Base-by-base conservation (phyloP, 2,329 filamentous ascomycete species). In the Pseudocercospora crystallina region DNA sequence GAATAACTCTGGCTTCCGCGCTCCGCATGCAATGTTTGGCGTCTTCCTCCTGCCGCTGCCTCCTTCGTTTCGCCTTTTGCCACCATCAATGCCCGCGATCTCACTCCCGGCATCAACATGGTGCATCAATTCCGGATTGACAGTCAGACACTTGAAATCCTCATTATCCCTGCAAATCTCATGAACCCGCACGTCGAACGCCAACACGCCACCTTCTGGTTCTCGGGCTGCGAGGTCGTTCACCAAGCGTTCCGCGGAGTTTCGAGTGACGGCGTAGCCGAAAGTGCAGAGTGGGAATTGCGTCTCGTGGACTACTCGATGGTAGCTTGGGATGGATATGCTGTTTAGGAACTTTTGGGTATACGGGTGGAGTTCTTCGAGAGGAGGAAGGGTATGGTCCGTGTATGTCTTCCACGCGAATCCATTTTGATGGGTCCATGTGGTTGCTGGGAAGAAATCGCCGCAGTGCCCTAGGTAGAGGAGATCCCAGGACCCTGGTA, bases 281-380 rank as follows among this genome's bases (percentile, higher is more conserved):
- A 75, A 75, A 1, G 73, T 74, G 58, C 73, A 75, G 20, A 75
- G 69, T 0, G 73, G 73, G 35, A 70, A 72, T 26, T 69, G 67
- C 40, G 69, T 71, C 17, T 69, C 67, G 57, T 75, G 72, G 36
- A 75, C 59, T 2, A 71, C 54, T 14, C 73, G 69, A 2, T 63
- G 64, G 14, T 71, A 61, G 11, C 67, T 62, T 5, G 69, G 68
- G 14, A 75, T 53, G 29, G 65, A 57, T 29, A 75, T 57, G 4
- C 59, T 59, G 11, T 60, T 51, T 53, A 75, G 70, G 39, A 75
- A 60, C 8, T 53, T 55, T 30, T 65, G 63, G 0, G 73, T 75
- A 47, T 71, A 69, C 7, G 61, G 55, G 49, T 71, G 65, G 41
- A 75, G 61, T 34, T 71, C 62, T 2, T 62, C 57, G 36, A 64